Percentiles rank a stretch among this genome's conserved stretches.
phyloP scores from a whole-genome alignment of 441 rosid species.

The Brassica balearica region DNA sequence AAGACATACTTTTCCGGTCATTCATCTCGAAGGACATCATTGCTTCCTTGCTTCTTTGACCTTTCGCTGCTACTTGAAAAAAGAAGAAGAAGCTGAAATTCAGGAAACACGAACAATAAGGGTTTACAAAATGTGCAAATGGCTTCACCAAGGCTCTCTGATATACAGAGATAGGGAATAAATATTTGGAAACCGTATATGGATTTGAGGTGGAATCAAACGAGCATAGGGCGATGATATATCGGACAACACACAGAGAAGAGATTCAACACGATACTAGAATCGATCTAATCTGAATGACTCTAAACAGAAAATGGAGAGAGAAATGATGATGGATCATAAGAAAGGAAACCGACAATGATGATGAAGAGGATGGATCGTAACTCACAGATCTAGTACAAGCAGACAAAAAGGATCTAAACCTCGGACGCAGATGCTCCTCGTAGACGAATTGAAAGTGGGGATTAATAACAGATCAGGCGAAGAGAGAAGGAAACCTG shows the following conservation, averaged over 20 bases:
- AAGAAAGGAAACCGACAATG: background rate
- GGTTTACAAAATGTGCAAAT: slow-evolving; percentile 1
- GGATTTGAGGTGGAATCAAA: no score
- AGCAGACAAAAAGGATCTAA: slow-evolving; percentile 1
- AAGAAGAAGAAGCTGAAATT: background rate
- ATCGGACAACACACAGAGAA: no score
- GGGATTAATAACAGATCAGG: background rate
- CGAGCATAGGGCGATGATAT: no score
- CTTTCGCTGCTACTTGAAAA: background rate
- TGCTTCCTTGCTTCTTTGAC: slow-evolving; percentile 10
- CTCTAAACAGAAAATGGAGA: no score
- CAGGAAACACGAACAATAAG: background rate
- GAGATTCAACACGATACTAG: no score
- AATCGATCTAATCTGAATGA: no score
- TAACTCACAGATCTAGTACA: slow-evolving; percentile 37
- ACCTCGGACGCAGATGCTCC: slow-evolving; percentile 6
- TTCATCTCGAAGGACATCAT: slow-evolving; percentile 49
- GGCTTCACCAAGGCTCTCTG: no score
- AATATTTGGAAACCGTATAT: no score
- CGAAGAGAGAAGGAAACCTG: slow-evolving; percentile 1
- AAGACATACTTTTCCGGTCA: slow-evolving; percentile 46
- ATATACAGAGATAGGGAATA: no score
- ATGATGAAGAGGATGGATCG: background rate
- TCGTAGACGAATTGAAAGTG: background rate
- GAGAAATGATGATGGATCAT: background rate